Conservation (phyloP, 768 basidiomycete species). For the Mycena metata region DNA sequence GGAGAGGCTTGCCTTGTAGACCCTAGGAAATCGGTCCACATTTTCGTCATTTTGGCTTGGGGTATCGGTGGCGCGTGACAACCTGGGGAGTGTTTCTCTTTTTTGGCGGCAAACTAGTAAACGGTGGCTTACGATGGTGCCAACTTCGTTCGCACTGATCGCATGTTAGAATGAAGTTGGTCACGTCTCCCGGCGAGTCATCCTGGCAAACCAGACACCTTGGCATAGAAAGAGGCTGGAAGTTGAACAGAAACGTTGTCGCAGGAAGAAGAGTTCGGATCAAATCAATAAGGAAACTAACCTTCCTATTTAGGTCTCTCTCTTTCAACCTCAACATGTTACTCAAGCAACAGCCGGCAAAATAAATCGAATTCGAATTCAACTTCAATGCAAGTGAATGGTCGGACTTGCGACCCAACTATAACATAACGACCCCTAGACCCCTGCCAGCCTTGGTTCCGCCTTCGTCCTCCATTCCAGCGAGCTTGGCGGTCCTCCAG, state of each 20-base stretch:
- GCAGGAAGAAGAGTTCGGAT: no score
- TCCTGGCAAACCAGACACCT: conserved; percentile 10
- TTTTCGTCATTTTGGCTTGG: background rate
- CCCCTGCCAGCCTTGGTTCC: conserved; percentile 74
- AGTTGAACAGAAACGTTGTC: no score
- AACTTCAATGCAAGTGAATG: no score
- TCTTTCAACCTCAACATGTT: no score
- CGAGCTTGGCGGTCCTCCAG: conserved; percentile 87
- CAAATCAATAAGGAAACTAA: no score
- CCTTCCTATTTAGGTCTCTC: no score
- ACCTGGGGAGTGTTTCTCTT: background rate
- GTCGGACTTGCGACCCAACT: conserved; percentile 25
- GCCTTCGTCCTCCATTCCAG: conserved; percentile 73
- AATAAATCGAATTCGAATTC: no score
- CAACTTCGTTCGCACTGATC: conserved; percentile 5
- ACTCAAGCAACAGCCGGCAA: no score
- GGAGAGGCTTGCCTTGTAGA: background rate
- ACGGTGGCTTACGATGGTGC: conserved; percentile 27
- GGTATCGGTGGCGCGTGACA: conserved; percentile 18
- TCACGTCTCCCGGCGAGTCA: no score
- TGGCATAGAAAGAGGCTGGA: background rate
- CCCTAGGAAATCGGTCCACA: background rate
- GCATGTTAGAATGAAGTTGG: conserved; percentile 25
- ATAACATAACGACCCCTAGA: conserved; percentile 96
- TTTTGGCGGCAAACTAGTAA: background rate